A percentile compares a stretch with the other conserved stretches of the same genome.
Conservation (phyloP, 2,329 filamentous ascomycete genomes). For the Clarireedia monteithiana region DNA sequence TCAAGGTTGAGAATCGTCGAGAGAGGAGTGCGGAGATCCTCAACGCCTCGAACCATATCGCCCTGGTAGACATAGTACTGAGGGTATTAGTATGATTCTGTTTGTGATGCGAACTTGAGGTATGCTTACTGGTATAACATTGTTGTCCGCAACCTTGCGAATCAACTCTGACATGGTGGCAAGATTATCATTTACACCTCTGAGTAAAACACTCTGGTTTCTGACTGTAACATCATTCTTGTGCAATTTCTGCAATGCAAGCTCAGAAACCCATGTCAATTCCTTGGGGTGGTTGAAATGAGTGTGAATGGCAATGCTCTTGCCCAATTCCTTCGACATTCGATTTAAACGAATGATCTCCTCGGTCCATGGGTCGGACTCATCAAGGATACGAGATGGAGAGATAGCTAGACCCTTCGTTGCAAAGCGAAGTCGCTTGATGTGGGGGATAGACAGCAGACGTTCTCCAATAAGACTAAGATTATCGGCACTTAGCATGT, state of each 20-base stretch:
- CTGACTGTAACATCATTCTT: slow-evolving; percentile 46
- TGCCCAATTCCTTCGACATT: slow-evolving; percentile 43
- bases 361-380: slow-evolving; percentile 43
- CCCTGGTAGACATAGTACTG: slow-evolving; percentile 61
- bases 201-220: slow-evolving; percentile 53
- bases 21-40: slow-evolving; percentile 56
- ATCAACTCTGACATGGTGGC: slow-evolving; percentile 47
- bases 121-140: slow-evolving; percentile 45
- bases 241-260: slow-evolving; percentile 43
- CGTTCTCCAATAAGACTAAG: slow-evolving; percentile 46
- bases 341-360: slow-evolving; percentile 44
- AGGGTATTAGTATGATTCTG: slow-evolving; percentile 2
- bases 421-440: slow-evolving; percentile 52
- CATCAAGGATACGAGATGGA: slow-evolving; percentile 47
- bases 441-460: slow-evolving; percentile 48
- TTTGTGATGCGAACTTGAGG: not conserved
- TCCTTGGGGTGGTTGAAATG: slow-evolving; percentile 58
- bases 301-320: slow-evolving; percentile 55
- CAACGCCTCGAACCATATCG: slow-evolving; percentile 52
- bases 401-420: slow-evolving; percentile 54
- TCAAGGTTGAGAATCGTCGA: slow-evolving; percentile 51
- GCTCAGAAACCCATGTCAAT: slow-evolving; percentile 50
- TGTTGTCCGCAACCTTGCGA: slow-evolving; percentile 45
- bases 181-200: slow-evolving; percentile 49
- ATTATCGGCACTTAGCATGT: slow-evolving; percentile 46